Base-by-base conservation (phyloP, 192 early-diverging fungal genomes). In the Linnemannia exigua region DNA sequence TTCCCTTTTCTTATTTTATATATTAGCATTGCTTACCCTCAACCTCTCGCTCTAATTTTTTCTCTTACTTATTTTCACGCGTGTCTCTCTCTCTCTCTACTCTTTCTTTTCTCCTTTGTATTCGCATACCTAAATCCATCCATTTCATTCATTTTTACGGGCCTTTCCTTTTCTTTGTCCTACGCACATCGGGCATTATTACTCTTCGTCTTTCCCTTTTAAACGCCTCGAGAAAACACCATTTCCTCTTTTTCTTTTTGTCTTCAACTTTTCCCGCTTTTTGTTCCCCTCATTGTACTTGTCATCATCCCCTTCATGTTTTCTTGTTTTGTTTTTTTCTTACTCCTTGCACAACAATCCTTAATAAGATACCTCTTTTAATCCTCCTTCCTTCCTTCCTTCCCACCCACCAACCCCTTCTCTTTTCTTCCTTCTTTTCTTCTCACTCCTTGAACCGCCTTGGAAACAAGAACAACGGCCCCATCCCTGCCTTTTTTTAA, bases 361-460 rank as follows among this genome's bases (percentile, higher is more conserved):
- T 28, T 19, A 67, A 15, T 67, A 36, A 28, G 36, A 37, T 47
- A 19, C 31, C n/a, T 46, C 46, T 31, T 72, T 20, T 47, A 46
- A 72, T 47, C 28, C 15, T 31, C 44, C 44, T 28, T 19, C 25
- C 28, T 22, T 35, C 44, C 46, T 41, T 47, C 67, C 38, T 69
- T 58, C 22, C 7, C 51, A 31, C 48, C 35, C 31, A 16, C 47
- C 46, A 19, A 31, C 33, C 17, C 35, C 67, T 70, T 14, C 28
- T 54, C 50, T 72, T n/a, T 66, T 37, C 63, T 38, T 47, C 25
- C 35, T 51, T 38, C 68, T 79, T 28, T 58, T 38, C 47, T 11
- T 78, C 68, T 7, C 37, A 0, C 38, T 63, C 58, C 58, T 63
- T 63, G 68, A 37, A 36, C 19, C 6, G 22, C 20, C 37, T 41